Conservation (phyloP, 2,329 filamentous ascomycete genomes). For the Stachybotrys elegans region DNA sequence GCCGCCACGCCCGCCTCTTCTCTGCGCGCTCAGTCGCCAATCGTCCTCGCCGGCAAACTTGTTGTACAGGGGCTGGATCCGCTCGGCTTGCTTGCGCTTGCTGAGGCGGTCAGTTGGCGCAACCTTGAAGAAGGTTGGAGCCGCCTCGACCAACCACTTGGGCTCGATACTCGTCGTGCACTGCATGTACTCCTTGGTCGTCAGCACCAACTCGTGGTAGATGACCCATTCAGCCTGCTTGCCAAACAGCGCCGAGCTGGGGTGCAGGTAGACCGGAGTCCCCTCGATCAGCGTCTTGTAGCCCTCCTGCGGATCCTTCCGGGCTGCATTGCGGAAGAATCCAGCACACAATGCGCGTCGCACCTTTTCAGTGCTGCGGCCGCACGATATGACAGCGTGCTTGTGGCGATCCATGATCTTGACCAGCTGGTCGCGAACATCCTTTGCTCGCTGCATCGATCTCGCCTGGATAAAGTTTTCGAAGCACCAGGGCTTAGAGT, state of each 20-base stretch:
- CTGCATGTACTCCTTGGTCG: constrained; percentile 98
- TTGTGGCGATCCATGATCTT: constrained; percentile 93
- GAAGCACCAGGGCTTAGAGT: constrained; percentile 85
- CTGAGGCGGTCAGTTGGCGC: constrained; percentile 80
- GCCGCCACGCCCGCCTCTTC: constrained; percentile 75
- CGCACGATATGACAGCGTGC: constrained; percentile 77
- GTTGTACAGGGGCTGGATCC: constrained; percentile 93
- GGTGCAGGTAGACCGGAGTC: constrained; percentile 92
- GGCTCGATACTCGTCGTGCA: constrained; percentile 89
- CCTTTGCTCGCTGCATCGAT: constrained; percentile 81
- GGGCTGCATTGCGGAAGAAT: constrained; percentile 91
- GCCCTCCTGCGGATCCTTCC: constrained; percentile 93
- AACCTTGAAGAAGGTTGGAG: constrained; percentile 99
- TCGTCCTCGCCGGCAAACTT: constrained; percentile 90
- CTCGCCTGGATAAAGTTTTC: constrained; percentile 97
- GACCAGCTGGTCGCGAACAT: constrained; percentile 86
- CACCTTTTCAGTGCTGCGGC: constrained; percentile 79
- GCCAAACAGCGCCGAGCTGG: constrained; percentile 84
- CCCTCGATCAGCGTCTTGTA: constrained; percentile 97
- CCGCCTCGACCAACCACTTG: constrained; percentile 88
- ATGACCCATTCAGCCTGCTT: constrained; percentile 97
- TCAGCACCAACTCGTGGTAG: constrained; percentile 85
- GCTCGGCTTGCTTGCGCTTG: constrained; percentile 88
- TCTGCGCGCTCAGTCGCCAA: constrained; percentile 88
- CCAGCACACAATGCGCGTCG: constrained; percentile 85